Conservation (phyloP, 257 asterid species). For the Verbascum thapsus region DNA sequence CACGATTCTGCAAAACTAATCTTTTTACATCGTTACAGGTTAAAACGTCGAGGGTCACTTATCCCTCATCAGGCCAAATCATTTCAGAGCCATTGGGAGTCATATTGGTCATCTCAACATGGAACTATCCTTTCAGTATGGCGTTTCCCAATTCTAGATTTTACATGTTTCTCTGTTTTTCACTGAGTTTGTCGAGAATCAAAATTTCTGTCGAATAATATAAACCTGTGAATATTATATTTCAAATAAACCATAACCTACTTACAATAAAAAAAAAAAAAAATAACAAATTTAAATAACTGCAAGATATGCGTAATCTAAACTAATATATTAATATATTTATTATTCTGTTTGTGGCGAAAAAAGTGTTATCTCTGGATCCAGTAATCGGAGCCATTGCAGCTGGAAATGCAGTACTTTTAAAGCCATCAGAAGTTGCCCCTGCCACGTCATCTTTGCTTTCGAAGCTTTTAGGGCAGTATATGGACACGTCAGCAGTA, state of each 20-base stretch:
- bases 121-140: constrained; percentile 96
- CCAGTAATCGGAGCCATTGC: constrained; percentile 89
- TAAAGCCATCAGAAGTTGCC: constrained; percentile 73
- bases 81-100: constrained; percentile 92
- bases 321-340: not conserved
- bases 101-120: constrained; percentile 74
- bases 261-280: no score
- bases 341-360: not conserved
- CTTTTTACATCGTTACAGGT: constrained; percentile 47
- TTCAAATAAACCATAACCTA: no score
- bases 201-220: no score
- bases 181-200: no score
- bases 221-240: no score
- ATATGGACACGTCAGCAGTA: constrained; percentile 77
- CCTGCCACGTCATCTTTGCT: constrained; percentile 66
- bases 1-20: not conserved
- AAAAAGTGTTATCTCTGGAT: constrained; percentile 65
- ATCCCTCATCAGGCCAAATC: constrained; percentile 81
- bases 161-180: constrained; percentile 10
- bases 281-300: no score
- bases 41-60: constrained; percentile 61
- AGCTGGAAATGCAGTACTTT: constrained; percentile 82
- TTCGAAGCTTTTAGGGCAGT: constrained; percentile 65
- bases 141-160: constrained; percentile 20
- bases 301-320: no score